Percentiles rank a stretch among this genome's conserved stretches.
Evolutionary conservation across 1,284 basidiomycete species (phyloP).

Genomic region (Mycosarcoma maydis): DNA sequence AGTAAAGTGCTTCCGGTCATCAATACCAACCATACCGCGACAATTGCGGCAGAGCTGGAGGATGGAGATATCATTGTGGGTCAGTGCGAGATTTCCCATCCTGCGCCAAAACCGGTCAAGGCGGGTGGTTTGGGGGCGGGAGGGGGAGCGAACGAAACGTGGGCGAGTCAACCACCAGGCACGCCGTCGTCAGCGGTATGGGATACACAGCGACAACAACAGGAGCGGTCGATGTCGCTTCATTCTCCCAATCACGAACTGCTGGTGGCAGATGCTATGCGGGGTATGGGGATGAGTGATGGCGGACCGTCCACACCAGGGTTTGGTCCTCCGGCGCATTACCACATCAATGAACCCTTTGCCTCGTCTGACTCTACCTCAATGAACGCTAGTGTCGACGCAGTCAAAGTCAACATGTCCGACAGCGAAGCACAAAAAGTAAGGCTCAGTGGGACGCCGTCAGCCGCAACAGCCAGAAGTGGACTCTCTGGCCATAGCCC

Average conservation of each 20-base stretch:
- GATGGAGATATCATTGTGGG: constrained; percentile 84
- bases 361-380: constrained; percentile 25
- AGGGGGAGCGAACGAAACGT: background rate
- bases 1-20: constrained; percentile 85
- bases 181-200: constrained; percentile 54
- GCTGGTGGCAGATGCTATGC: constrained; percentile 8
- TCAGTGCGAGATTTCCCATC: constrained; percentile 97
- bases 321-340: constrained; percentile 43
- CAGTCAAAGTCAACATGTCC: background rate
- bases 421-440: constrained; percentile 3
- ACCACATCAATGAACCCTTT: constrained; percentile 21
- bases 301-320: constrained; percentile 30
- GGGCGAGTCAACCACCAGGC: constrained; percentile 19
- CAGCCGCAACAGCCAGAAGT: constrained; percentile 4
- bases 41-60: constrained; percentile 88
- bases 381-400: constrained; percentile 27
- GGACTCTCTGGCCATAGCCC: constrained; percentile 16
- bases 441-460: background rate
- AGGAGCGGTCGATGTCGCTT: too few relatives aligned
- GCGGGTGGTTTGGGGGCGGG: constrained; percentile 4
- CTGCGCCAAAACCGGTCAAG: constrained; percentile 66
- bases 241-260: background rate
- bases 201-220: constrained; percentile 5
- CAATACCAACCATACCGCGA: constrained; percentile 95
- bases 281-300: constrained; percentile 10